Base-by-base conservation (phyloP, 805 yeast species). In the Starmerella apicola region DNA sequence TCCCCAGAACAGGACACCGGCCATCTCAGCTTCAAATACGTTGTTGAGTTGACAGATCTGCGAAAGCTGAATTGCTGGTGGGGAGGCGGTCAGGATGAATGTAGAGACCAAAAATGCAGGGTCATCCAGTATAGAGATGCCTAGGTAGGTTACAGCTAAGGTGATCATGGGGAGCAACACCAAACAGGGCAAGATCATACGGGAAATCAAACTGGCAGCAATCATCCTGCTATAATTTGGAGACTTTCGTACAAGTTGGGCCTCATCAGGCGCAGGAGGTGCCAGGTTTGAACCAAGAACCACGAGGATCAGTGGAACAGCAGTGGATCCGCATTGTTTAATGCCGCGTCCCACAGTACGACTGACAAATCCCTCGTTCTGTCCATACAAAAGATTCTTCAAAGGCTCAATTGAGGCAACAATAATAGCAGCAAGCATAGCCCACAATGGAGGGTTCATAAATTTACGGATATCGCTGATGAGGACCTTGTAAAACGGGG, bases 361-460 rank as follows among this genome's bases (percentile, higher is more conserved):
- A 39, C 66, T 61, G 15, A 74, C 49, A 49, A 75, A 73, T 3
- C 74, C 65, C 17, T 60, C 56, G 41, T 58, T 60, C 12, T 17
- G 18, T 16, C 51, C 49, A 50, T 71, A 75, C 34, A 75, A 61
- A 28, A 62, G 53, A 26, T 56, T 48, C 51, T 71, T 71, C 25
- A 74, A 53, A 3, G 61, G 55, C 4, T 76, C 74, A 17, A 74
- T 61, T 1, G 75, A 64, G 5, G 80, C 81, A 24, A 76, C 74
- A n/a, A 71, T 42, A 17, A 76, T 65, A n/a, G 79, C 72, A 2
- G 69, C 45, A 5, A 72, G 53, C 80, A 75, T 75, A 22, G 81
- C 67, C 62, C 74, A 75, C 42, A 75, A 60, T 5, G 81, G 81
- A 3, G 79, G 78, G 53, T 75, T 75, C 81, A 76, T 75, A 53